phyloP scores from a whole-genome alignment of 768 basidiomycete species.

The Cubamyces sp. region DNA sequence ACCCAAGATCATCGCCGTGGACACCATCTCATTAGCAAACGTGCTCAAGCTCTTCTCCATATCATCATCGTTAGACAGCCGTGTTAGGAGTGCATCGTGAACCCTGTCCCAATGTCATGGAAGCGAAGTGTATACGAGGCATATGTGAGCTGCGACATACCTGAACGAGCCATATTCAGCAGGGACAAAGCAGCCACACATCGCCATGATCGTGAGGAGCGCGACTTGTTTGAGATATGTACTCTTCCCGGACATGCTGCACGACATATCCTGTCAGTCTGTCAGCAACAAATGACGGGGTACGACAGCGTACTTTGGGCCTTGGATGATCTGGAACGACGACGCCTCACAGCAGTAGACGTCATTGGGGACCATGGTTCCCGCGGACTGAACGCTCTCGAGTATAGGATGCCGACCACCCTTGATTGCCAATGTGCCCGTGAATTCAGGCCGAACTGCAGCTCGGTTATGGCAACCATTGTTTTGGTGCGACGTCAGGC shows the following conservation, averaged over 20 bases:
- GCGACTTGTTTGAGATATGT: conserved; percentile 91
- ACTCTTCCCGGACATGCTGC: conserved; percentile 85
- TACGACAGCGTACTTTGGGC: conserved; percentile 72
- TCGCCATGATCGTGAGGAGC: conserved; percentile 81
- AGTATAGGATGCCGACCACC: conserved; percentile 87
- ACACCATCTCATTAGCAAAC: conserved; percentile 94
- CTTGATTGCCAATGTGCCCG: conserved; percentile 88
- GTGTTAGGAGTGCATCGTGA: conserved; percentile 81
- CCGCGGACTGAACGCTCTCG: conserved; percentile 69
- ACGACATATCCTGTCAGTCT: neutral
- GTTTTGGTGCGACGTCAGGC: neutral
- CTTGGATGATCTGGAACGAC: conserved; percentile 89
- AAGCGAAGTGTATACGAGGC: neutral
- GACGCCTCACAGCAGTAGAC: conserved; percentile 85
- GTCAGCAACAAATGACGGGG: neutral
- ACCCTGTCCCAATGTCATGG: conserved; percentile 46
- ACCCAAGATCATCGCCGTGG: conserved; percentile 91
- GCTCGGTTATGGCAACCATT: neutral
- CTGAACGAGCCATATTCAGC: conserved; percentile 92
- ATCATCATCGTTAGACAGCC: conserved; percentile 94
- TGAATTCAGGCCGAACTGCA: conserved; percentile 88
- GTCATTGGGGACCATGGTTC: conserved; percentile 84
- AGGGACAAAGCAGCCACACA: conserved; percentile 91
- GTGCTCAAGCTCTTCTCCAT: conserved; percentile 90
- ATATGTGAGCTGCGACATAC: conserved; percentile 37